Evolutionary conservation across 495 filamentous ascomycete species (phyloP).

Genomic region (Penicillium mononematosum): DNA sequence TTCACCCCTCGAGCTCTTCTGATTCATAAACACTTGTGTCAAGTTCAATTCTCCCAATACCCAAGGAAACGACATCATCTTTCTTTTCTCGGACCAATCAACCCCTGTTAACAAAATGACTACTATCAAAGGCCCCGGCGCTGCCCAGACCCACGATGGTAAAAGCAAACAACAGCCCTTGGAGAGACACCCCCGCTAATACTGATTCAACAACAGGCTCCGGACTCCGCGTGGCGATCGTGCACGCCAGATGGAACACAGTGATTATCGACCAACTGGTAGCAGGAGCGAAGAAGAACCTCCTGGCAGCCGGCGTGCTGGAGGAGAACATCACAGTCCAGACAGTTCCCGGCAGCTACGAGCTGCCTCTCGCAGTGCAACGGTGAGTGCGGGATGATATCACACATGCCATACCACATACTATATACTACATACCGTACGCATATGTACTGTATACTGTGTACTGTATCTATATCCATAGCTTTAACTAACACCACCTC

Average conservation of each 20-base stretch:
- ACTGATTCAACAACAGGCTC: constrained; percentile 53
- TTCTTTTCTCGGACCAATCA: neutral
- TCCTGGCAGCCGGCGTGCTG: constrained; percentile 71
- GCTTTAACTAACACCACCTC: constrained; percentile 1
- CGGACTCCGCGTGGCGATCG: constrained; percentile 83
- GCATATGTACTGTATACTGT: too few relatives aligned
- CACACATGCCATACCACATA: neutral
- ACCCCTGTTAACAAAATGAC: constrained; percentile 29
- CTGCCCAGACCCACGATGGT: constrained; percentile 52
- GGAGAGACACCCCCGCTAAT: constrained; percentile 6
- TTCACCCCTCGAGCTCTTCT: constrained; percentile 8
- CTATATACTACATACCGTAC: neutral
- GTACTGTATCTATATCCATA: neutral
- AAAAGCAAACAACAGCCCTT: constrained; percentile 13
- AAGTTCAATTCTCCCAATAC: constrained; percentile 2
- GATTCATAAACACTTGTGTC: neutral
- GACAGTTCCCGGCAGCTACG: constrained; percentile 91
- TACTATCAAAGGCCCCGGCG: constrained; percentile 60
- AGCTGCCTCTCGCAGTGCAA: constrained; percentile 84
- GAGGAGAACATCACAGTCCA: constrained; percentile 85
- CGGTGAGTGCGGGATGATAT: constrained; percentile 50
- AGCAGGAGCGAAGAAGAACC: constrained; percentile 62
- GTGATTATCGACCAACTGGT: constrained; percentile 75
- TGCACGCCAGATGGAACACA: constrained; percentile 94
- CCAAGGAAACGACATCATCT: neutral